Evolutionary conservation across 2,329 filamentous ascomycete species (phyloP).

Genomic region (Claviceps africana): DNA sequence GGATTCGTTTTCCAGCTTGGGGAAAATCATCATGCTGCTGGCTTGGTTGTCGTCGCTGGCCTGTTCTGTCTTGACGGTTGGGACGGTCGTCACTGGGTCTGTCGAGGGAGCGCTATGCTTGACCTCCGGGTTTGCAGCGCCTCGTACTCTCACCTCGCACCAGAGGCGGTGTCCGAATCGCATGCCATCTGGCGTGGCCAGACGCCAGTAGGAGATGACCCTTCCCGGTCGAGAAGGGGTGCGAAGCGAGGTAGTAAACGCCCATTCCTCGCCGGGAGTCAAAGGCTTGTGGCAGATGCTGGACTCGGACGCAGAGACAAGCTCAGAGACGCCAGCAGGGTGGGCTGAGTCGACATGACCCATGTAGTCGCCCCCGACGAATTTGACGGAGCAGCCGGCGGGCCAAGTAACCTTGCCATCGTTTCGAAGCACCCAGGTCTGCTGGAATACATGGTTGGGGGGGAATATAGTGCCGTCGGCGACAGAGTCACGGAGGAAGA

Average conservation of each 20-base stretch:
- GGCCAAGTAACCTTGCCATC: slow-evolving; percentile 71
- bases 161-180: slow-evolving; percentile 89
- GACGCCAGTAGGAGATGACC: slow-evolving; percentile 89
- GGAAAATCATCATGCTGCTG: slow-evolving; percentile 81
- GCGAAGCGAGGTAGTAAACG: slow-evolving; percentile 76
- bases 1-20: slow-evolving; percentile 88
- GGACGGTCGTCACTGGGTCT: not conserved
- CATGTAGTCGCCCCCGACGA: slow-evolving; percentile 93
- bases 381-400: slow-evolving; percentile 76
- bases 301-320: slow-evolving; percentile 69
- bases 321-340: slow-evolving; percentile 62
- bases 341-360: slow-evolving; percentile 71
- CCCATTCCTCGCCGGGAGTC: slow-evolving; percentile 56
- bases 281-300: slow-evolving; percentile 59
- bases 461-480: slow-evolving; percentile 61
- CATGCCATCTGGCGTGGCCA: slow-evolving; percentile 65
- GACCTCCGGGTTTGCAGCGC: slow-evolving; percentile 12
- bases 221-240: slow-evolving; percentile 64
- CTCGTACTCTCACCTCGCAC: slow-evolving; percentile 73
- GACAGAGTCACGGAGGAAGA: slow-evolving; percentile 67
- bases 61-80: slow-evolving; percentile 16
- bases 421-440: slow-evolving; percentile 87
- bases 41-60: slow-evolving; percentile 12
- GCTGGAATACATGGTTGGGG: slow-evolving; percentile 63
- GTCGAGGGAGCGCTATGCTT: slow-evolving; percentile 12